Evolutionary conservation across 192 early-diverging fungal species (phyloP).

Genomic region (Fimicolochytrium jonesii): DNA sequence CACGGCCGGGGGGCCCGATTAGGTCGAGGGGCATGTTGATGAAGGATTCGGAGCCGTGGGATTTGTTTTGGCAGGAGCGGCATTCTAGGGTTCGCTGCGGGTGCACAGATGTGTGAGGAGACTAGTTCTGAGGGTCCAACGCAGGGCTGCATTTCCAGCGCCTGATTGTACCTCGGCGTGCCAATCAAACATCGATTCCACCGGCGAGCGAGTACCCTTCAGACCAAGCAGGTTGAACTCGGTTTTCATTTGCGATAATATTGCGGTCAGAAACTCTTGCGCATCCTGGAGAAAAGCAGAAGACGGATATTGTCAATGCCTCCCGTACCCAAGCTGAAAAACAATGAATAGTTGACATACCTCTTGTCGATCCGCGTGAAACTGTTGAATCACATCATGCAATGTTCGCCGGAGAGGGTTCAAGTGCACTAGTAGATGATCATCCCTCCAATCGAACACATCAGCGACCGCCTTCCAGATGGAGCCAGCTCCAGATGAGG

Average conservation of each 20-base stretch:
- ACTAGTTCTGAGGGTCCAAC: too few relatives aligned
- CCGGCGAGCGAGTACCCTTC: not conserved
- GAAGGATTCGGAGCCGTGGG: slow-evolving; percentile 10
- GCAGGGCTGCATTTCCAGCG: too few relatives aligned
- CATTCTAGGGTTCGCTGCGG: slow-evolving; percentile 3
- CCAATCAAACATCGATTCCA: slow-evolving; percentile 13
- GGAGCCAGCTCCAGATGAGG: not conserved
- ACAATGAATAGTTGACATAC: too few relatives aligned
- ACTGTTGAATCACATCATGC: not conserved
- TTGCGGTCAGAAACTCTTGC: slow-evolving; percentile 14
- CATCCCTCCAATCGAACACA: not conserved
- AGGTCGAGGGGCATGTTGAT: slow-evolving; percentile 12
- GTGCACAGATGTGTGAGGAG: too few relatives aligned
- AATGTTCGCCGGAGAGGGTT: not conserved
- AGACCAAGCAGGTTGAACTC: not conserved
- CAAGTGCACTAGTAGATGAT: slow-evolving; percentile 3
- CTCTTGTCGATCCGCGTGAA: slow-evolving; percentile 16
- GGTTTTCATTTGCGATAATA: slow-evolving; percentile 1
- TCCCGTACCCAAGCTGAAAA: too few relatives aligned
- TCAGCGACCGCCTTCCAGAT: not conserved
- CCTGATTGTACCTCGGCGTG: slow-evolving; percentile 5
- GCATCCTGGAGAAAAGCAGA: slow-evolving; percentile 16
- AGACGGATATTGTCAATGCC: too few relatives aligned
- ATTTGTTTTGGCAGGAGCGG: not conserved
- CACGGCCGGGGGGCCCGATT: not conserved